A percentile compares a stretch with the other conserved stretches of the same genome.
These are phyloP conservation scores for Vinca minor DNA, from an alignment of 257 asterid genomes.

Conservation along the genomic window DNA sequence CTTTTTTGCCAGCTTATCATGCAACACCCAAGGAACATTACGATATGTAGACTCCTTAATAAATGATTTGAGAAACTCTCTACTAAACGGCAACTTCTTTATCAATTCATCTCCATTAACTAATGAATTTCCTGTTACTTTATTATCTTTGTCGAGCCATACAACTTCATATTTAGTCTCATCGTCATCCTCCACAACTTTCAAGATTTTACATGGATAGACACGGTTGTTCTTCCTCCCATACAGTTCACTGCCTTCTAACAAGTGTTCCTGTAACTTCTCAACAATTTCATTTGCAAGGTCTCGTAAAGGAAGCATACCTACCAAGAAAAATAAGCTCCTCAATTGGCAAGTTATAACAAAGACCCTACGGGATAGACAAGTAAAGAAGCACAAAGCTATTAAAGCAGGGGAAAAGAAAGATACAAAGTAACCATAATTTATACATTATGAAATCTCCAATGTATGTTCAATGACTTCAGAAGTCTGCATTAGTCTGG, in stretches of 20 bases:
- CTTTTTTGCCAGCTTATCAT: conserved; percentile 64
- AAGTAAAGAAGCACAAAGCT: not conserved
- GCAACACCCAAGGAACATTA: conserved; percentile 83
- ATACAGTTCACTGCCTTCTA: conserved; percentile 62
- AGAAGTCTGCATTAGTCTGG: not conserved
- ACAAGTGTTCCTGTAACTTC: conserved; percentile 60
- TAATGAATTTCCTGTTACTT: conserved; percentile 40
- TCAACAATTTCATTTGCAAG: conserved; percentile 59
- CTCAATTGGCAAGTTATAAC: not conserved
- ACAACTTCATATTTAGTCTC: conserved; percentile 55
- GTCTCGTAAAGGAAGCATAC: conserved; percentile 78
- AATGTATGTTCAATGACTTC: not conserved
- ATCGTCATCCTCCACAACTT: conserved; percentile 49
- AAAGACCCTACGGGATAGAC: not conserved
- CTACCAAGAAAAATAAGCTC: conserved; percentile 31
- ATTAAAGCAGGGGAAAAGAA: not conserved
- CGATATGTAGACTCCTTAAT: conserved; percentile 86
- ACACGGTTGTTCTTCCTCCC: conserved; percentile 58
- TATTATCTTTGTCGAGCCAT: conserved; percentile 64
- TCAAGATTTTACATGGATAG: conserved; percentile 55
- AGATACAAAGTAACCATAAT: not conserved
- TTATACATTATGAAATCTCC: not conserved
- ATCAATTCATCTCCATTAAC: conserved; percentile 55
- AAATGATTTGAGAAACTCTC: conserved; percentile 68
- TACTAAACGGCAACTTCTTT: conserved; percentile 59